Evolutionary conservation across 805 yeast genomes (phyloP), one percentile per base, ranked within the genome.

Genomic region (Wickerhamiella occidentalis): DNA sequence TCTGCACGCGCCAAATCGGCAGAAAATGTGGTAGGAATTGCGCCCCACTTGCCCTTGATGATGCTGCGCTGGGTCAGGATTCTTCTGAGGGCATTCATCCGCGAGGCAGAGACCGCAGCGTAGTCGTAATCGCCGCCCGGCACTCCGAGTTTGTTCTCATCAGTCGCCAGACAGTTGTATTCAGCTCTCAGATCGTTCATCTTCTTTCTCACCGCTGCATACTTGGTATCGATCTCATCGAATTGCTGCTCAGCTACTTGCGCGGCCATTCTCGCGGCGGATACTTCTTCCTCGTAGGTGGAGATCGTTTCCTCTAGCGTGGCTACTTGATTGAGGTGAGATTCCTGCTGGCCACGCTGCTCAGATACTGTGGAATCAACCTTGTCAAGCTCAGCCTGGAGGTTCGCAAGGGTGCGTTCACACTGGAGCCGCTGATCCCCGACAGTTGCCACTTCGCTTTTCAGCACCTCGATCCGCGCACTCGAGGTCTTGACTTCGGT

Each of bases 91-190:
- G 21, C 40, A 17, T 12, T 12, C n/a, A 45, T n/a, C 17, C 41
- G 41, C 30, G 22, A n/a, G 3, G 30, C 19, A 15, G 26, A 15
- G 29, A 25, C 25, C 25, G 13, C 30, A 5, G 7, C 21, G 25
- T 36, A 45, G 40, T 45, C 47, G 18, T 35, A 45, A 4, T 22
- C 35, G 35, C 30, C 28, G 22, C 47, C 47, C 22, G 41, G 21
- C 4, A 30, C 26, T 9, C 47, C 75, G 47, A 84, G 69, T 52
- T 74, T 73, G 15, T 69, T 74, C 61, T 86, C 87, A 52, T 80
- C 78, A 13, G 74, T 67, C 53, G 75, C 77, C 55, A 85, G 76
- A 4, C 70, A 63, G 57, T 83, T 84, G 61, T 77, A 75, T 23
- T 23, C 21, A 6, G 12, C n/a, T 15, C 12, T 40, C 30, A 40